Percentiles rank a stretch among this genome's conserved stretches.
Conservation (phyloP, 78 protist species). For the Cavenderia fasciculata region DNA sequence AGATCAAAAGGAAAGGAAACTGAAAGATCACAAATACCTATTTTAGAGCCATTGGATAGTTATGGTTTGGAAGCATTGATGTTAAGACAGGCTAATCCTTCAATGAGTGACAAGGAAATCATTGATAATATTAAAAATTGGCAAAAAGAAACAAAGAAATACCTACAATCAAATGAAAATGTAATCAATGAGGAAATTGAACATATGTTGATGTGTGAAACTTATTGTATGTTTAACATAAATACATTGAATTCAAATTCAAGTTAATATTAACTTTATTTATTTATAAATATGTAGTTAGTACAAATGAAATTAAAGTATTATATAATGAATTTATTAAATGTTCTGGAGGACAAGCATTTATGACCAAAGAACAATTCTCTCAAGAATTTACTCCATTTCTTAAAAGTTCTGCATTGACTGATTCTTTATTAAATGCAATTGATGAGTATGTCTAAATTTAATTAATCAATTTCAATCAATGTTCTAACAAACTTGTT, state of each 20-base stretch:
- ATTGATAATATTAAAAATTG: not conserved
- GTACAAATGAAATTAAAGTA: conserved; percentile 14
- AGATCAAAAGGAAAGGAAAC: not conserved
- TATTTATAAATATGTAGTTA: conserved; percentile 1
- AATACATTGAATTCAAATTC: not conserved
- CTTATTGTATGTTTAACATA: conserved; percentile 25
- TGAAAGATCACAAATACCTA: too few species aligned
- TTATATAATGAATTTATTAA: conserved; percentile 46
- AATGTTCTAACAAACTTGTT: not conserved
- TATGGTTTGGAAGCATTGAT: conserved; percentile 1
- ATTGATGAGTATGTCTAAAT: conserved; percentile 24
- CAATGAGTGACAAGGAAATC: not conserved
- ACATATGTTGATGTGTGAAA: conserved; percentile 12
- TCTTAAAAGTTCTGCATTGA: conserved; percentile 3
- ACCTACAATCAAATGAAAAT: not conserved
- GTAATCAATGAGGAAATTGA: not conserved
- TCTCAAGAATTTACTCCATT: not conserved
- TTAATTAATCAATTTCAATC: not conserved
- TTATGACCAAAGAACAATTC: conserved; percentile 24
- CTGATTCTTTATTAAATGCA: conserved; percentile 40
- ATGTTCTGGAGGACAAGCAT: not conserved
- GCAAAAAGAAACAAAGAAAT: not conserved
- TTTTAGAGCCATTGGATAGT: too few species aligned
- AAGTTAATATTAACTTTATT: not conserved
- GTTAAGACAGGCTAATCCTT: not conserved